A percentile compares a stretch with the other conserved stretches of the same genome.
phyloP scores from a whole-genome alignment of 140 eudicot genomes.

The Senecio squalidus region DNA sequence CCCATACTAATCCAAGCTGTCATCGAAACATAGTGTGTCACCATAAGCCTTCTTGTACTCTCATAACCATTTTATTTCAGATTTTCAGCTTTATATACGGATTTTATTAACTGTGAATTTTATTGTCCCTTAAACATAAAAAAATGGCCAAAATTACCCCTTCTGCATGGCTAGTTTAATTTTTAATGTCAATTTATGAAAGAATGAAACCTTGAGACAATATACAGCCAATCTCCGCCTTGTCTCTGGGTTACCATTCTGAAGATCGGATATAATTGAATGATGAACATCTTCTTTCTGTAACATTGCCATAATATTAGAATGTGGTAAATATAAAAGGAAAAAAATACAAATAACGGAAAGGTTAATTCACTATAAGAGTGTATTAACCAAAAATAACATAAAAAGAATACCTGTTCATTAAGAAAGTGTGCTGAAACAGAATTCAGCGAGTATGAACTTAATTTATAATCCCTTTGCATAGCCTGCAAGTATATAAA shows the following conservation, averaged over 20 bases:
- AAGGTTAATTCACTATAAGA: background rate
- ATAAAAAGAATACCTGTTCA: slow-evolving; percentile 63
- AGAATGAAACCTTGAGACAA: slow-evolving; percentile 77
- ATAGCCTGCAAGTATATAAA: slow-evolving; percentile 54
- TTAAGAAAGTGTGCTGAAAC: slow-evolving; percentile 96
- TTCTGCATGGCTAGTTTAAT: background rate
- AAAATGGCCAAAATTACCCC: background rate
- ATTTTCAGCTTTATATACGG: background rate
- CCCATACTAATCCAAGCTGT: background rate
- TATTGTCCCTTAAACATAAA: background rate
- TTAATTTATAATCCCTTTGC: slow-evolving; percentile 95
- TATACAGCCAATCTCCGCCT: slow-evolving; percentile 98
- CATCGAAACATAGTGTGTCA: background rate
- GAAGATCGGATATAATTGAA: slow-evolving; percentile 97
- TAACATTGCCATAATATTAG: slow-evolving; percentile 23
- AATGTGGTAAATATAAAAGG: background rate
- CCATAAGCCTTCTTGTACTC: slow-evolving; percentile 7
- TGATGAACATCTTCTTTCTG: slow-evolving; percentile 99
- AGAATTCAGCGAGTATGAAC: slow-evolving; percentile 96
- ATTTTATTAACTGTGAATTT: background rate
- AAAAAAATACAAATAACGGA: background rate
- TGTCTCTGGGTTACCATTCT: slow-evolving; percentile 95
- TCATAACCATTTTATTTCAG: background rate
- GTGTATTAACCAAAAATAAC: slow-evolving; percentile 4
- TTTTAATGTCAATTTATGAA: slow-evolving; percentile 8